Evolutionary conservation across 257 asterid species (phyloP), one percentile per base, ranked within the genome.

Genomic region (Capsicum baccatum): DNA sequence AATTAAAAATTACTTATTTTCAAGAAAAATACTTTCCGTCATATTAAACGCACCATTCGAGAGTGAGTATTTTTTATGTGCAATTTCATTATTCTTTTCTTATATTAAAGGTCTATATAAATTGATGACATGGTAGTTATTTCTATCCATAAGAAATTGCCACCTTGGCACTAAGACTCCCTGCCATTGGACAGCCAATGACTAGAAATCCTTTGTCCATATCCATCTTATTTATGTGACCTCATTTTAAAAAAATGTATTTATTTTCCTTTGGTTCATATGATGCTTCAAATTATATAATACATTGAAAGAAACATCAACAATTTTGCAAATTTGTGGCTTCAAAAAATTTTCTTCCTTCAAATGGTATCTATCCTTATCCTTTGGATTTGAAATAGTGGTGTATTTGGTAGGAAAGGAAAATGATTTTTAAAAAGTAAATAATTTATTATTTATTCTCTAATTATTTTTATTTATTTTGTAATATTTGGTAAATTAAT

Each of bases 111-210:
- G 12, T 52, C 7, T 5, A 10, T 63, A 6, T 64, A 71, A 17
- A 63, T 62, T 50, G 37, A 47, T 59, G 8, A 15, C 54, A 17
- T n/a, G 59, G 17, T 14, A 80, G 14, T 50, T 48, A 57, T 62
- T 64, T 13, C 47, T 69, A 84, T 84, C 84, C 73, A 58, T 52
- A 79, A 79, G 74, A 74, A 80, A 80, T 10, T 59, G 83, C 83
- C 89, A 82, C 17, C 86, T 9, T 69, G 89, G 79, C 88, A 55
- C 68, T 16, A 74, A 79, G 56, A 78, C 69, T 79, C 67, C 55
- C 73, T 83, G 10, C 48, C 48, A 69, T 44, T 52, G 83, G 87
- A 79, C 79, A 63, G 83, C 81, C 60, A 79, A 14, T 68, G 83
- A 58, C 26, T 63, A 68, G 67, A 74, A 57, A 73, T 66, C 19